Evolutionary conservation across 2,329 filamentous ascomycete species (phyloP), one percentile per base, ranked within the genome.

Genomic region (Penicillium sp.): DNA sequence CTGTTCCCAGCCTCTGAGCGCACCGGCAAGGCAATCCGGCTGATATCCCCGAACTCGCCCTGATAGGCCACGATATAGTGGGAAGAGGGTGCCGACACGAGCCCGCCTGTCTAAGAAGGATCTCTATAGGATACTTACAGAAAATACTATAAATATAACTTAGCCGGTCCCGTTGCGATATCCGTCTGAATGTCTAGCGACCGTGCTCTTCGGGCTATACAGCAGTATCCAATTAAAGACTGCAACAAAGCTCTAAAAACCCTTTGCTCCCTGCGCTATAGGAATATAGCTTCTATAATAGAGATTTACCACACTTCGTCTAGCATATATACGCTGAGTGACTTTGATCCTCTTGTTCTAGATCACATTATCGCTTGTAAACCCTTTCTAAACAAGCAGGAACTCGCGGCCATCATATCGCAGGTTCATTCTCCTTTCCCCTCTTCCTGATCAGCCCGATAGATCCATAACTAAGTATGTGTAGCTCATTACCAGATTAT

Each of bases 121-220:
- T 63, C 55, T 18, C 63, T 54, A 6, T 67, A 33, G 59, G 54
- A 67, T n/a, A 64, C 55, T 36, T 67, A 59, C 26, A 46, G 59
- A 26, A 56, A 55, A 42, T 43, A 53, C 45, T 68, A 64, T 21
- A 43, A 58, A 36, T 66, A 52, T 44, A 46, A 65, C 43, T 54
- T 66, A 42, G 57, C 60, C 28, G 48, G 60, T 2, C 49, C 34
- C 26, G 48, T 66, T 47, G 26, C 44, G 39, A 29, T 65, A 42
- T 55, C 18, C 16, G 29, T 62, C 21, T 40, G 21, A 37, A 23
- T 39, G 11, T 54, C 55, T 21, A 18, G 48, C 36, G 24, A 37
- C 37, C 57, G 45, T 18, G 13, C 9, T 23, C 18, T 48, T 24
- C 19, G n/a, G 43, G 42, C 51, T 16, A 49, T 57, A 21, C 43